Conservation (phyloP, 2,329 filamentous ascomycete genomes). For the Samsoniella hepiali region DNA sequence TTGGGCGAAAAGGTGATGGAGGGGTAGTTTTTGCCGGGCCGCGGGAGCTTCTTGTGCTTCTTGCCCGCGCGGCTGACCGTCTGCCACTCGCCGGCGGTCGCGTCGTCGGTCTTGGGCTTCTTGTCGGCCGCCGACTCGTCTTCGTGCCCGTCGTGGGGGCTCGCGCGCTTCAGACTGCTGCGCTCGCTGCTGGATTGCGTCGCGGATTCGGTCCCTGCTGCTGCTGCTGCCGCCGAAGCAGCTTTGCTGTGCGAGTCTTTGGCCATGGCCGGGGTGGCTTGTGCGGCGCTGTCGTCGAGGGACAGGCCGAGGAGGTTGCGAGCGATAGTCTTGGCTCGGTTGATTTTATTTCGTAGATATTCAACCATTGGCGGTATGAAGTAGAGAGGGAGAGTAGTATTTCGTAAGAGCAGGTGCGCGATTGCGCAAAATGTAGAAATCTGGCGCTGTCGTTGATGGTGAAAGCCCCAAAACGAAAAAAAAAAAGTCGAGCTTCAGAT, state of each 20-base stretch:
- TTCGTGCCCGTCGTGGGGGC: constrained; percentile 39
- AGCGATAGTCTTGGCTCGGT: constrained; percentile 23
- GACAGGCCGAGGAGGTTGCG: constrained; percentile 19
- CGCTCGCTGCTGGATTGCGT: constrained; percentile 29
- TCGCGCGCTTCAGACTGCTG: constrained; percentile 48
- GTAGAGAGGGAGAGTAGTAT: background rate
- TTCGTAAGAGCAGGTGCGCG: background rate
- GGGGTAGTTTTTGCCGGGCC: constrained; percentile 55
- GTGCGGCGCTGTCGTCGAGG: background rate
- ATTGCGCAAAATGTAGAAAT: background rate
- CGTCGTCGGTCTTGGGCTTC: constrained; percentile 18
- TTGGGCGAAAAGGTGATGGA: constrained; percentile 55
- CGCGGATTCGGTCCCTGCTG: background rate
- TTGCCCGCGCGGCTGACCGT: constrained; percentile 53
- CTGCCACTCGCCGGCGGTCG: constrained; percentile 48
- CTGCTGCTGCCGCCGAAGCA: background rate
- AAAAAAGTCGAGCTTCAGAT: constrained; percentile 3
- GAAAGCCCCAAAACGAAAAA: background rate
- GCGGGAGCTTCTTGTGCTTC: constrained; percentile 60
- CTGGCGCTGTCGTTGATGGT: background rate
- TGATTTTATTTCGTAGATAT: constrained; percentile 21
- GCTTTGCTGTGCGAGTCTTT: constrained; percentile 1
- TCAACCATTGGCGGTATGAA: constrained; percentile 19
- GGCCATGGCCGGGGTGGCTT: constrained; percentile 5
- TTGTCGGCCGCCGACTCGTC: background rate